Conservation (phyloP, 2,329 filamentous ascomycete species). For the Tolypocladium tropicale region DNA sequence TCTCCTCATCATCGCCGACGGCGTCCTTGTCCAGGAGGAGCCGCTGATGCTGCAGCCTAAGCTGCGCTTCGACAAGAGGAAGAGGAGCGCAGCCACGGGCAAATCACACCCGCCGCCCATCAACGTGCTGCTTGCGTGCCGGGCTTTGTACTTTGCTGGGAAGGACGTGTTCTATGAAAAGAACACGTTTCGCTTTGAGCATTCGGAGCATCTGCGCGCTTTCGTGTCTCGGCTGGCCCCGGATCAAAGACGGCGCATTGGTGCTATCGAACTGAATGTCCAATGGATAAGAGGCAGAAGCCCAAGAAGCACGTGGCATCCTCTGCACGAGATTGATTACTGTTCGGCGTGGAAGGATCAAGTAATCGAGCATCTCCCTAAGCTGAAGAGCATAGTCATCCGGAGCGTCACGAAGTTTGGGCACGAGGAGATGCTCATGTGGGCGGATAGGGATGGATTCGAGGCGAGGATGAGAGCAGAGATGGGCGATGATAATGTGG, state of each 20-base stretch:
- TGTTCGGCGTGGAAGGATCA: not conserved
- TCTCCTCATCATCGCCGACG: not conserved
- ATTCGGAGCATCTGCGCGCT: not conserved
- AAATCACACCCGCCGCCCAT: not conserved
- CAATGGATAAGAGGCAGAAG: not conserved
- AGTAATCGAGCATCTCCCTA: not conserved
- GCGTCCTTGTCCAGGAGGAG: not conserved
- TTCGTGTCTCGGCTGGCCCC: not conserved
- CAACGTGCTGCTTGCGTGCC: not conserved
- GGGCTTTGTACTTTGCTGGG: not conserved
- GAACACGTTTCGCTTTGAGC: not conserved
- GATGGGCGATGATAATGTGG: not conserved
- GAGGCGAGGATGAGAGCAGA: not conserved
- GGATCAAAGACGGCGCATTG: not conserved
- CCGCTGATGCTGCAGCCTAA: not conserved
- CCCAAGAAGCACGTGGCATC: not conserved
- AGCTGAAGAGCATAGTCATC: not conserved
- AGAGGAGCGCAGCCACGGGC: not conserved
- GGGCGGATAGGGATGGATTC: not conserved
- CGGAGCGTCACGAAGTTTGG: not conserved
- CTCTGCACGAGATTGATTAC: not conserved
- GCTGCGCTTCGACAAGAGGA: not conserved
- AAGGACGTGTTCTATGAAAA: not conserved
- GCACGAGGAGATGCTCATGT: not conserved
- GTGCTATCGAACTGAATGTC: not conserved